Conservation (phyloP, 2,329 filamentous ascomycete genomes). For the Nothomitra cinnamomea region DNA sequence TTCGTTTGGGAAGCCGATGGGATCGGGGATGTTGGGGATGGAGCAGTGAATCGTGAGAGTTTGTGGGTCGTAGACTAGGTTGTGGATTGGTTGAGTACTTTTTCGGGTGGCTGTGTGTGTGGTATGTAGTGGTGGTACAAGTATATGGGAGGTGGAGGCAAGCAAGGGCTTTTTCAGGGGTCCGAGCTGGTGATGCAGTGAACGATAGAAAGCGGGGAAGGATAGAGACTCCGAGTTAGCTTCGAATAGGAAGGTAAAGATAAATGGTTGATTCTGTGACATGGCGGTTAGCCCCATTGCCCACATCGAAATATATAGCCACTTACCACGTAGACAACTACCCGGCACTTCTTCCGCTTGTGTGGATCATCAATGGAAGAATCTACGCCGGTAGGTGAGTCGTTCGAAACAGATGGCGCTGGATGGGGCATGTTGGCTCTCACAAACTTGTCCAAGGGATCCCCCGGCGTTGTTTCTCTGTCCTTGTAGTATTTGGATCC, state of each 20-base stretch:
- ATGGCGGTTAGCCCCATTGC: slow-evolving; percentile 11
- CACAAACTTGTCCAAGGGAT: slow-evolving; percentile 7
- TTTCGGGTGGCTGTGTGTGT: slow-evolving; percentile 18
- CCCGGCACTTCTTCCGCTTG: slow-evolving; percentile 12
- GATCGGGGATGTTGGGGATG: slow-evolving; percentile 46
- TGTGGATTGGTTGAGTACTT: slow-evolving; percentile 32
- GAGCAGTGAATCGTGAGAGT: slow-evolving; percentile 41
- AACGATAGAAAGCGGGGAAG: slow-evolving; percentile 27
- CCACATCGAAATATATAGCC: slow-evolving; percentile 2
- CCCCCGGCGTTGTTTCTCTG: neutral
- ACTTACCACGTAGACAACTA: slow-evolving; percentile 26
- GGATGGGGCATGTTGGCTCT: slow-evolving; percentile 9
- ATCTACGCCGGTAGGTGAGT: neutral
- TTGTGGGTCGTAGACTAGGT: slow-evolving; percentile 42
- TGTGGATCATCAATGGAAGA: neutral
- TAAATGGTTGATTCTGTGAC: slow-evolving; percentile 29
- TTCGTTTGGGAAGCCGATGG: slow-evolving; percentile 14
- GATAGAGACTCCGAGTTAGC: slow-evolving; percentile 24
- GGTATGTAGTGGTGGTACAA: neutral
- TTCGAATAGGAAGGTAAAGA: slow-evolving; percentile 33
- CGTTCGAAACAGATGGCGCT: neutral
- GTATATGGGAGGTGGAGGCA: slow-evolving; percentile 26
- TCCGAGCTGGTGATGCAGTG: slow-evolving; percentile 30
- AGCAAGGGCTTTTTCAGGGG: slow-evolving; percentile 29
- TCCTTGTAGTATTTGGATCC: neutral